These are phyloP conservation scores for Pouteria campechiana DNA, from an alignment of 179 eudicot species.

Conservation along the genomic window DNA sequence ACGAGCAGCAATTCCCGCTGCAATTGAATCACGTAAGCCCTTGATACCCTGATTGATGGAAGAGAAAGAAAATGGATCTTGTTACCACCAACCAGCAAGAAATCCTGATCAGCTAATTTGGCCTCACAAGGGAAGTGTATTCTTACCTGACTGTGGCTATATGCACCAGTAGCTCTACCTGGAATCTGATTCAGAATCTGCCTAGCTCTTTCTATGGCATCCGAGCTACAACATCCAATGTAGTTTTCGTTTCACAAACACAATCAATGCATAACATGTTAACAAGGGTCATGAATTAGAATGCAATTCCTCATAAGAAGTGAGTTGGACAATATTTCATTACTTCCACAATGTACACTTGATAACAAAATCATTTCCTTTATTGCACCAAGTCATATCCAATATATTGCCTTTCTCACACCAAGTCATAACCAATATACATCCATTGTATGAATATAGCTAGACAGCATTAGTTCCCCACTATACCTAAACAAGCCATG, in stretches of 20 bases:
- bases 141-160: conserved; percentile 86
- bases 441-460: not conserved
- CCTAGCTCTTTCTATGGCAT: conserved; percentile 80
- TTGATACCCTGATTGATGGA: conserved; percentile 49
- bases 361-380: too few species aligned
- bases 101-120: too few species aligned
- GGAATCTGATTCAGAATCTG: conserved; percentile 85
- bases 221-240: conserved; percentile 50
- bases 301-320: too few species aligned
- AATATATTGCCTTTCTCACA: too few species aligned
- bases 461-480: not conserved
- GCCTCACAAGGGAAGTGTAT: not conserved
- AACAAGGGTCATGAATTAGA: too few species aligned
- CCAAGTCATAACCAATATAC: not conserved
- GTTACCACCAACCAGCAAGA: too few species aligned
- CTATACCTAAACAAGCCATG: conserved; percentile 70
- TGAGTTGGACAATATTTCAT: too few species aligned
- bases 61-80: not conserved
- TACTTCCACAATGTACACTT: too few species aligned
- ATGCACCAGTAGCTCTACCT: conserved; percentile 92
- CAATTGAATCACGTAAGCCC: conserved; percentile 83
- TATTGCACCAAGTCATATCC: too few species aligned
- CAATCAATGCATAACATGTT: too few species aligned
- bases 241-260: too few species aligned
- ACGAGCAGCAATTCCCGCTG: conserved; percentile 85